phyloP scores from a whole-genome alignment of 2,329 filamentous ascomycete genomes.

The Orbilia javanica region DNA sequence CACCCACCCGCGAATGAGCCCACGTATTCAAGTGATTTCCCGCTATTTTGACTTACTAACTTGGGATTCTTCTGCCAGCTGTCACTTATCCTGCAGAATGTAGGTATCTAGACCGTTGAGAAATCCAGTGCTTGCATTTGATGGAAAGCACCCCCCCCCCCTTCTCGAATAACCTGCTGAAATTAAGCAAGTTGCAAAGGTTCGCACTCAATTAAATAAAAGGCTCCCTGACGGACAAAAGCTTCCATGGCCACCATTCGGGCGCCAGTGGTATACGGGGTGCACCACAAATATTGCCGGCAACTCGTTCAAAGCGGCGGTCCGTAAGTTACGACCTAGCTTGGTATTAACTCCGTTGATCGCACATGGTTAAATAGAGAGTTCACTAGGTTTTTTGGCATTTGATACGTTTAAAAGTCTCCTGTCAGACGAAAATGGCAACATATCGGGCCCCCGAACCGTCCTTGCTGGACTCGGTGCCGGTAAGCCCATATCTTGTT shows the following conservation, averaged over 20 bases:
- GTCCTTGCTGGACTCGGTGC: conserved; percentile 95
- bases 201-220: conserved; percentile 90
- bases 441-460: conserved; percentile 88
- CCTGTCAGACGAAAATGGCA: conserved; percentile 84
- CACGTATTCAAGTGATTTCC: not conserved
- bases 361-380: not conserved
- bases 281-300: conserved; percentile 97
- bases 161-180: not conserved
- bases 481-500: conserved; percentile 67
- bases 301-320: conserved; percentile 95
- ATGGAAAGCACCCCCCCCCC: not conserved
- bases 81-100: conserved; percentile 95
- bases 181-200: conserved; percentile 78
- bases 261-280: conserved; percentile 94
- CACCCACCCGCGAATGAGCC: conserved; percentile 62
- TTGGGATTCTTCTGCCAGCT: conserved; percentile 67
- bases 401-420: conserved; percentile 94
- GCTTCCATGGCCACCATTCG: conserved; percentile 94
- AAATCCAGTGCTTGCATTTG: not conserved
- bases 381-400: conserved; percentile 80
- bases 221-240: conserved; percentile 84
- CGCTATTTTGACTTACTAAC: not conserved
- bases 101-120: conserved; percentile 68
- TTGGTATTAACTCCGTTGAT: no score
- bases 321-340: conserved; percentile 74